Conservation (phyloP, 345 rosid species). For the Corchorus capsularis region DNA sequence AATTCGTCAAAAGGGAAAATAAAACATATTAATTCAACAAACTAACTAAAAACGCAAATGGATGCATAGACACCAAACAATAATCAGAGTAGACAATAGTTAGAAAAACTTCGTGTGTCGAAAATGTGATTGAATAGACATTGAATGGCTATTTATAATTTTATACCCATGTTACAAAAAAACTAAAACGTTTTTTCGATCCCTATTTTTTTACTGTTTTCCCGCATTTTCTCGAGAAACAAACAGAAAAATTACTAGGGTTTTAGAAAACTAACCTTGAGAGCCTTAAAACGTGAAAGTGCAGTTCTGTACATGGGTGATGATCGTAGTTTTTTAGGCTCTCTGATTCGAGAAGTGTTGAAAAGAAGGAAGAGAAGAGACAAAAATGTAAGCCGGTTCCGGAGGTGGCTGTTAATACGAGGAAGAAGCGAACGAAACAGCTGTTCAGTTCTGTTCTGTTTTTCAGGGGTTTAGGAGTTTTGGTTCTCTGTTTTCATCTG, state of each 20-base stretch:
- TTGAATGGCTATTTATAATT: neutral
- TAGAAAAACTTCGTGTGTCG: neutral
- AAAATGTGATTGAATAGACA: neutral
- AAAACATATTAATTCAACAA: neutral
- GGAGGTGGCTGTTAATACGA: neutral
- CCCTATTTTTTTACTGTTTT: neutral
- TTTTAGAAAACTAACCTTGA: constrained; percentile 42
- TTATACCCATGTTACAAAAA: constrained; percentile 11
- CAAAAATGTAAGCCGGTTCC: neutral
- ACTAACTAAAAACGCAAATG: neutral
- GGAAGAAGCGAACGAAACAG: neutral
- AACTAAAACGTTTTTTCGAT: neutral
- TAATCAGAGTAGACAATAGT: neutral
- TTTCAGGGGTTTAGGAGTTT: neutral
- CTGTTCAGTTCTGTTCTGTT: neutral
- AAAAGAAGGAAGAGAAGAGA: neutral
- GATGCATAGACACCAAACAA: neutral
- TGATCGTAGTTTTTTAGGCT: constrained; percentile 2
- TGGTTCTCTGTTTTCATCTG: neutral
- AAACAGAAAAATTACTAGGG: constrained; percentile 1
- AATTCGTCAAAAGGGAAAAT: neutral
- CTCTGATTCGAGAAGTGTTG: neutral
- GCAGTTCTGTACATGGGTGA: constrained; percentile 56
- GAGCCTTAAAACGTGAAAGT: constrained; percentile 52
- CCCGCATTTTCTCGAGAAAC: constrained; percentile 7